Evolutionary conservation across 2,329 filamentous ascomycete species (phyloP).

Genomic region (Diaporthe ampelina): DNA sequence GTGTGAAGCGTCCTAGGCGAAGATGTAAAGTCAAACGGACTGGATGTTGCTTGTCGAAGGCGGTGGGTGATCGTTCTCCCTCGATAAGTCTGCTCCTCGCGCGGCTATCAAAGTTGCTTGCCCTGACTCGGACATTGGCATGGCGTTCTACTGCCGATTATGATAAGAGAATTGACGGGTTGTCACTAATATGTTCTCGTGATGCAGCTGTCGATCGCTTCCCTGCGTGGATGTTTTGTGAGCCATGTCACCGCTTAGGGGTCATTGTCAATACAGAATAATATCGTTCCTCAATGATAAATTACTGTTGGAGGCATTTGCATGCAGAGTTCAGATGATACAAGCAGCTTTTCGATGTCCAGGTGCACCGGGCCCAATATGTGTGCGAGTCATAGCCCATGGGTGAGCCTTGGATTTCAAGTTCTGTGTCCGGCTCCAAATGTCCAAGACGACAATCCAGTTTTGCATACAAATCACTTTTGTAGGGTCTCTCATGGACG

Average conservation of each 20-base stretch:
- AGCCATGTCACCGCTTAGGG: not conserved
- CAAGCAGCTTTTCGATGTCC: not conserved
- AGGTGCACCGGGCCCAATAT: not conserved
- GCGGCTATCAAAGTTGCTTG: not conserved
- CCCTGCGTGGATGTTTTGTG: not conserved
- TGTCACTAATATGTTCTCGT: not conserved
- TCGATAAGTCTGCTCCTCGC: not conserved
- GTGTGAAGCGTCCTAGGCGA: too few relatives aligned
- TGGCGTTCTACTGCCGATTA: not conserved
- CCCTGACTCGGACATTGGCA: slow-evolving; percentile 12
- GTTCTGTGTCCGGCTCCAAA: not conserved
- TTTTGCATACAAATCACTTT: not conserved
- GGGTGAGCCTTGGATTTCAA: too few relatives aligned
- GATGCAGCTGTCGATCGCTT: not conserved
- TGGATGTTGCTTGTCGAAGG: not conserved
- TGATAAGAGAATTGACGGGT: not conserved
- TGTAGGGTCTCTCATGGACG: not conserved
- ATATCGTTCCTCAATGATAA: too few relatives aligned
- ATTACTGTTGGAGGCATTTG: accelerated
- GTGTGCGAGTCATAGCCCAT: slow-evolving; percentile 8
- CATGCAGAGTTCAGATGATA: not conserved
- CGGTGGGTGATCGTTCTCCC: not conserved
- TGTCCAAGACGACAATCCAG: not conserved
- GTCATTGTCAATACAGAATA: not conserved
- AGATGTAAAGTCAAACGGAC: too few relatives aligned